Evolutionary conservation across 2,329 filamentous ascomycete genomes (phyloP), one percentile per base, ranked within the genome.

Genomic region (Alternaria gansuensis): DNA sequence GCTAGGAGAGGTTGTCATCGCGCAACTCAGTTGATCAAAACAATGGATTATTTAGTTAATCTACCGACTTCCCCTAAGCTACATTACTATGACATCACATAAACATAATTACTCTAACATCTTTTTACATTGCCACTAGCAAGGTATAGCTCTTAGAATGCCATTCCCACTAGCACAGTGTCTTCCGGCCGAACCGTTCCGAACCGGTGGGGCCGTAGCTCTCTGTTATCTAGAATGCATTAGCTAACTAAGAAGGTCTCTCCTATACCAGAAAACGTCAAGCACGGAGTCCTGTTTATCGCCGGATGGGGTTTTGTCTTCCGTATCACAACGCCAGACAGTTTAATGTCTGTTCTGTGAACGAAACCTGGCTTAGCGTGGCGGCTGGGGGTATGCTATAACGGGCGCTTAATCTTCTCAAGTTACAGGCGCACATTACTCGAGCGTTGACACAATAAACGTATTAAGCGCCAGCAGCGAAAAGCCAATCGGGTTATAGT

Each of bases 211-310:
- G 10, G 51, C 41, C 13, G 26, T 24, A 37, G 51, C 33, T 29
- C 17, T 33, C 26, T 45, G 26, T 54, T 37, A 31, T 40, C 26
- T 33, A 45, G 17, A 48, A 48, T 33, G 36, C 43, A 54, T 41
- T 8, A 26, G 36, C 34, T 41, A 54, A 48, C 11, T 14, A 31
- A 8, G 37, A 33, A 29, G n/a, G 37, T 49, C 23, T 41, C 33
- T 54, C 7, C 36, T 28, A 40, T 48, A 54, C 37, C 6, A 54
- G 34, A 48, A 10, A 29, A 48, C 11, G 21, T 49, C n/a, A 41
- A 34, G 52, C 23, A 43, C 29, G 10, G n/a, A 13, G 43, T 23
- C n/a, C n/a, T 29, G 13, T 53, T 31, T 23, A 53, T 45, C 29
- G 10, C 23, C 10, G 11, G 29, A 5, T 31, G 24, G 51, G 10